Percentiles rank a stretch among this genome's conserved stretches.
Conservation (phyloP, 331 rosid genomes). For the Arachis monticola region DNA sequence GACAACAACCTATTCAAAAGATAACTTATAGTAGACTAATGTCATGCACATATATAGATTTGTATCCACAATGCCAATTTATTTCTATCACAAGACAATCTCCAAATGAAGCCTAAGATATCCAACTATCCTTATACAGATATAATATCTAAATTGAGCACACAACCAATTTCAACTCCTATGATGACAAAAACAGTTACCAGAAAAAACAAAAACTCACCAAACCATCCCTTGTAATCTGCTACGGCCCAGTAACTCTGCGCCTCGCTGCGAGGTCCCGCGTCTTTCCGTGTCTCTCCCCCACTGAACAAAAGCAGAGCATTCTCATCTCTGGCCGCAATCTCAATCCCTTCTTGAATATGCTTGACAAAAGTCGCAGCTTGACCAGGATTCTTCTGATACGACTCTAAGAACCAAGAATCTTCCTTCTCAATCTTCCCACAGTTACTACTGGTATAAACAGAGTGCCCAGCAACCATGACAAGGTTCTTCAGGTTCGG, state of each 20-base stretch:
- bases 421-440: slow-evolving; percentile 84
- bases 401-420: slow-evolving; percentile 93
- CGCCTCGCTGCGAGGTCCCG: slow-evolving; percentile 95
- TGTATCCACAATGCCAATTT: no score
- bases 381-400: slow-evolving; percentile 92
- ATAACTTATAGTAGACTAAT: no score
- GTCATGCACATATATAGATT: no score
- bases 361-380: slow-evolving; percentile 83
- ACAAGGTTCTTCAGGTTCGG: slow-evolving; percentile 73
- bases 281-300: slow-evolving; percentile 90
- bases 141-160: neutral
- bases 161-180: slow-evolving; percentile 1
- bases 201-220: slow-evolving; percentile 49
- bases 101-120: no score
- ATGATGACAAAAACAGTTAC: neutral
- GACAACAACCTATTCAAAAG: no score
- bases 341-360: slow-evolving; percentile 65
- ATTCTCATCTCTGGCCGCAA: slow-evolving; percentile 59
- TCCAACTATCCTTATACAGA: no score
- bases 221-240: slow-evolving; percentile 85
- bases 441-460: slow-evolving; percentile 80
- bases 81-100: no score
- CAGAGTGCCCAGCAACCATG: slow-evolving; percentile 96
- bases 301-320: slow-evolving; percentile 91
- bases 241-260: slow-evolving; percentile 99